Conservation (phyloP, 331 rosid genomes). For the Pyrus hybrid region DNA sequence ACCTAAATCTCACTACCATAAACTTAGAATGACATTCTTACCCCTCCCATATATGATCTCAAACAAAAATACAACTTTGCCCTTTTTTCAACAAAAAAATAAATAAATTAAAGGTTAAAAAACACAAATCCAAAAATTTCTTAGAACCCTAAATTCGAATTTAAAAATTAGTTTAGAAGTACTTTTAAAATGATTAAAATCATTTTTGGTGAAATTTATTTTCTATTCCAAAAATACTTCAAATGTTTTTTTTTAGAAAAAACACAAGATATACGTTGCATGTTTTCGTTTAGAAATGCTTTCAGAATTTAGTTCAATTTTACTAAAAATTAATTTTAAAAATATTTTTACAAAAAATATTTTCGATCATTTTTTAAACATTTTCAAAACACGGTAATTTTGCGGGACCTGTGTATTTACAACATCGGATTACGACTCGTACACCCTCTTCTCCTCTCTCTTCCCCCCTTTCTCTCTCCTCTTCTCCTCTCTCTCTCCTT, state of each 20-base stretch:
- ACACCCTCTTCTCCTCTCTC: background rate
- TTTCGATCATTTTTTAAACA: too few relatives aligned
- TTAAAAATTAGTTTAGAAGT: background rate
- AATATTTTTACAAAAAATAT: too few relatives aligned
- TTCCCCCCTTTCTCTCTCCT: conserved; percentile 1
- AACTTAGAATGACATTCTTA: background rate
- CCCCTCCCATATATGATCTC: background rate
- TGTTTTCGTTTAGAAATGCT: too few relatives aligned
- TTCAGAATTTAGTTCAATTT: too few relatives aligned
- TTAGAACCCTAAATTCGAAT: background rate
- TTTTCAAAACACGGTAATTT: background rate
- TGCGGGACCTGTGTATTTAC: background rate
- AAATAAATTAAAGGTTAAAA: too few relatives aligned
- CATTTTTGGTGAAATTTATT: too few relatives aligned
- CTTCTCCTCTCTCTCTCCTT: background rate
- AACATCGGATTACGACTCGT: conserved; percentile 4
- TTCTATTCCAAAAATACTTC: too few relatives aligned
- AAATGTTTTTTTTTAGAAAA: too few relatives aligned
- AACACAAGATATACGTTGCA: too few relatives aligned
- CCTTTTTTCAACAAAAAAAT: background rate
- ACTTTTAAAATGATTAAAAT: too few relatives aligned
- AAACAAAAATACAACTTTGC: background rate
- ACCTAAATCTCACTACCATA: background rate
- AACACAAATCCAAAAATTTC: background rate
- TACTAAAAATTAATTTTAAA: too few relatives aligned